Percentiles rank a stretch among this genome's conserved stretches.
phyloP scores from a whole-genome alignment of 2,329 filamentous ascomycete genomes.

The Thermothelomyces thermophilus region DNA sequence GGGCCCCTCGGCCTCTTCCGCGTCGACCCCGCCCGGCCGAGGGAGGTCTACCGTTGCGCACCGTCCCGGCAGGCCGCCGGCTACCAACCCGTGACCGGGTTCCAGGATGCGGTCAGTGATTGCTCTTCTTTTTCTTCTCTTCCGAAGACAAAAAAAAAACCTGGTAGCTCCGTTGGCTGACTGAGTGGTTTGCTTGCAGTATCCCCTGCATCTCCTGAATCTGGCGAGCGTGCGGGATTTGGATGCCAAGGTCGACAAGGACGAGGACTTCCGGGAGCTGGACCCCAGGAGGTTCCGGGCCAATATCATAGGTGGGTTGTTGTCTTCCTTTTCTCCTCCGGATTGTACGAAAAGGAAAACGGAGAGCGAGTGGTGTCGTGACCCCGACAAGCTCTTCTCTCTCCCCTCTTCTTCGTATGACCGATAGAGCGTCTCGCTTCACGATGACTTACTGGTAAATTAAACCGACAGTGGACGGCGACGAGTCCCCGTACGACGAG shows the following conservation, averaged over 20 bases:
- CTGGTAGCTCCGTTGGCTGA: no score
- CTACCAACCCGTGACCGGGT: constrained; percentile 59
- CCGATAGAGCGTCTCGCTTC: neutral
- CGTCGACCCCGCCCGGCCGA: constrained; percentile 49
- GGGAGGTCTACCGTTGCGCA: constrained; percentile 55
- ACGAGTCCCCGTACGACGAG: constrained; percentile 52
- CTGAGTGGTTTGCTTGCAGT: constrained; percentile 36
- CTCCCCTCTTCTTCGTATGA: neutral
- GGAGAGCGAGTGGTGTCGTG: no score
- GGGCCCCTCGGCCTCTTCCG: constrained; percentile 63
- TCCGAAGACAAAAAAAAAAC: no score
- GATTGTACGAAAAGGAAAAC: no score
- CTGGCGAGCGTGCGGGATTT: constrained; percentile 57
- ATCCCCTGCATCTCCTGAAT: constrained; percentile 63
- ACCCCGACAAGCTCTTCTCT: neutral
- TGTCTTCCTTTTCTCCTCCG: neutral
- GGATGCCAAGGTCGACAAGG: constrained; percentile 48
- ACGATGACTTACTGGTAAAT: constrained; percentile 12
- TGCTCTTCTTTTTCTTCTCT: neutral
- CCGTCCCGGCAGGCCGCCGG: constrained; percentile 52
- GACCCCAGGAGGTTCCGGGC: constrained; percentile 61
- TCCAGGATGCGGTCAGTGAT: constrained; percentile 59
- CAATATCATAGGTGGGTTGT: constrained; percentile 58
- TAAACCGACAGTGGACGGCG: constrained; percentile 14
- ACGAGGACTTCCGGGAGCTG: constrained; percentile 43